Percentiles rank a stretch among this genome's conserved stretches.
phyloP scores from a whole-genome alignment of 768 basidiomycete genomes.

The Phanerodontia chrysosporium region DNA sequence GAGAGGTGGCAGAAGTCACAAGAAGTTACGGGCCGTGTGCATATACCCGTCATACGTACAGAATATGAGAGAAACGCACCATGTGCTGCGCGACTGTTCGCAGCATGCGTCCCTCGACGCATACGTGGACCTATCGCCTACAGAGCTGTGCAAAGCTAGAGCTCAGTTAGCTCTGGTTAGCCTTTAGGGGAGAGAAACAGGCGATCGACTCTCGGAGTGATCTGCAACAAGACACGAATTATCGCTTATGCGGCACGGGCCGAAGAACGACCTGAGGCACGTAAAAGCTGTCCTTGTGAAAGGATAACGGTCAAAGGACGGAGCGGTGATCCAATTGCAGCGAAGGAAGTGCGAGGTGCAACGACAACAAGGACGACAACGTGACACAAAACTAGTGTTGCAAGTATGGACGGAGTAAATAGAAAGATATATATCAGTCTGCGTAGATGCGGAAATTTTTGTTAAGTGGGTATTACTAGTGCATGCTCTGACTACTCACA shows the following conservation, averaged over 20 bases:
- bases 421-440: background rate
- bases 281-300: background rate
- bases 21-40: too few species aligned
- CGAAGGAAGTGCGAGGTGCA: background rate
- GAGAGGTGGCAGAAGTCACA: too few species aligned
- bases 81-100: too few species aligned
- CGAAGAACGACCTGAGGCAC: background rate
- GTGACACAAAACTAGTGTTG: conserved; percentile 5
- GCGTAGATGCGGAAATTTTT: background rate
- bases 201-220: background rate
- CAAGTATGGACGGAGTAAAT: conserved; percentile 3
- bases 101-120: too few species aligned
- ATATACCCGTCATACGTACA: too few species aligned
- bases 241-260: background rate
- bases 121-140: background rate
- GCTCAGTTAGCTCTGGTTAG: background rate
- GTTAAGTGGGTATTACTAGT: too few species aligned
- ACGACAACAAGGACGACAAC: conserved; percentile 1
- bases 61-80: too few species aligned
- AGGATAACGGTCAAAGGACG: background rate
- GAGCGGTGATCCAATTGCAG: conserved; percentile 2
- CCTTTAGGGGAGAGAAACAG: background rate
- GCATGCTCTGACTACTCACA: too few species aligned
- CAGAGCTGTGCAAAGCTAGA: background rate
- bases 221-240: background rate